Evolutionary conservation across 1,284 basidiomycete genomes (phyloP).

Genomic region (Stygiomarasmius scandens): DNA sequence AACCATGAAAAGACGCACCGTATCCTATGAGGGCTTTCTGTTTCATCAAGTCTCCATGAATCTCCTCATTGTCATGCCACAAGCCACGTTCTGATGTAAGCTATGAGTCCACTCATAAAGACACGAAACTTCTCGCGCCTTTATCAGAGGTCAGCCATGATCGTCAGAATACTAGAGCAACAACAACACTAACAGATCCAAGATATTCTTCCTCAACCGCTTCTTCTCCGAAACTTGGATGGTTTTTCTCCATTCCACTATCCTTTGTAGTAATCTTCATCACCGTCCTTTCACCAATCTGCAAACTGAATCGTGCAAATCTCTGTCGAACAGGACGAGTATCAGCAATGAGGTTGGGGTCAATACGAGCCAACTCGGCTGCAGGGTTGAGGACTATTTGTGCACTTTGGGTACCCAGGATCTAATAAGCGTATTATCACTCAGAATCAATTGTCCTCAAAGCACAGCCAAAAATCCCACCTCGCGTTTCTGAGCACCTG

Average conservation of each 20-base stretch:
- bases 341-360: conserved; percentile 52
- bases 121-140: conserved; percentile 71
- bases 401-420: conserved; percentile 55
- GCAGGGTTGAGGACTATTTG: conserved; percentile 55
- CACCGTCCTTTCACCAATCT: conserved; percentile 62
- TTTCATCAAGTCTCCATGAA: conserved; percentile 84
- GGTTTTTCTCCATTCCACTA: conserved; percentile 71
- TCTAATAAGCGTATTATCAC: conserved; percentile 38
- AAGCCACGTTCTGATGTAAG: conserved; percentile 76
- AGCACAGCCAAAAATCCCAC: conserved; percentile 35
- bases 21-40: conserved; percentile 84
- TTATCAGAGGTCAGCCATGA: conserved; percentile 10
- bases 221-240: conserved; percentile 70
- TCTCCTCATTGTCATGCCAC: conserved; percentile 65
- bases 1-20: conserved; percentile 52
- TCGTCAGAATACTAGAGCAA: conserved; percentile 6
- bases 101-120: conserved; percentile 59
- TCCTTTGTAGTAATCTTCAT: conserved; percentile 61
- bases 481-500: conserved; percentile 66
- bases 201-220: conserved; percentile 63
- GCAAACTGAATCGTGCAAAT: conserved; percentile 57
- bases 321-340: conserved; percentile 53
- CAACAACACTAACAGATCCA: conserved; percentile 61
- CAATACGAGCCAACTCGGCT: conserved; percentile 50
- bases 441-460: not conserved